phyloP scores from a whole-genome alignment of 305 asterid genomes.

The Fraxinus latifolia region DNA sequence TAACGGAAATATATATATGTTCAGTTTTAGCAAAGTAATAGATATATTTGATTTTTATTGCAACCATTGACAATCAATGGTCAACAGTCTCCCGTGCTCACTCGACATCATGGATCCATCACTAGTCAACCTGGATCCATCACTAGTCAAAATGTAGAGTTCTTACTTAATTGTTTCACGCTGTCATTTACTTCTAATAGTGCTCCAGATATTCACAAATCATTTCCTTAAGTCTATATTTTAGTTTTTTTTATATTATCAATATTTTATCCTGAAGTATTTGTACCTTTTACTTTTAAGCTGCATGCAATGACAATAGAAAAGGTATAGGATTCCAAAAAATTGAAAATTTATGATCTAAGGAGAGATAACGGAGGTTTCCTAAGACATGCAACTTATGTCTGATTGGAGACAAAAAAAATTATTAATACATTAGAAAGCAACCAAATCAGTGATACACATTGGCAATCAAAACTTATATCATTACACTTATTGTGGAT shows the following conservation, averaged over 20 bases:
- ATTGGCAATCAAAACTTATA: background rate
- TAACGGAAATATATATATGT: background rate
- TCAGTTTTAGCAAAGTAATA: background rate
- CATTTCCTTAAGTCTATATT: background rate
- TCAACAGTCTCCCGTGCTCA: background rate
- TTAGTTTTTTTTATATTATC: background rate
- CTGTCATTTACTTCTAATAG: background rate
- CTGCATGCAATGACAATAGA: background rate
- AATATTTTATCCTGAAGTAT: background rate
- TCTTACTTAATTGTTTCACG: background rate
- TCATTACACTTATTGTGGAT: background rate
- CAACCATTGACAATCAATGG: background rate
- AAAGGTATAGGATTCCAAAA: background rate
- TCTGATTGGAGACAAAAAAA: background rate
- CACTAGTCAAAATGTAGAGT: background rate
- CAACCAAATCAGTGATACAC: background rate
- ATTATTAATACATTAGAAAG: background rate
- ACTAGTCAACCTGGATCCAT: background rate
- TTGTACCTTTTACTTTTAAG: background rate
- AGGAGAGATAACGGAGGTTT: background rate
- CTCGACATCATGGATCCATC: background rate
- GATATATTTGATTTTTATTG: background rate
- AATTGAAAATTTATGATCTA: background rate
- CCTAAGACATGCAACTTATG: background rate
- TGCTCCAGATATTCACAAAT: background rate